Evolutionary conservation across 169 alveolate species (phyloP).

Genomic region (Eimeria tenella): DNA sequence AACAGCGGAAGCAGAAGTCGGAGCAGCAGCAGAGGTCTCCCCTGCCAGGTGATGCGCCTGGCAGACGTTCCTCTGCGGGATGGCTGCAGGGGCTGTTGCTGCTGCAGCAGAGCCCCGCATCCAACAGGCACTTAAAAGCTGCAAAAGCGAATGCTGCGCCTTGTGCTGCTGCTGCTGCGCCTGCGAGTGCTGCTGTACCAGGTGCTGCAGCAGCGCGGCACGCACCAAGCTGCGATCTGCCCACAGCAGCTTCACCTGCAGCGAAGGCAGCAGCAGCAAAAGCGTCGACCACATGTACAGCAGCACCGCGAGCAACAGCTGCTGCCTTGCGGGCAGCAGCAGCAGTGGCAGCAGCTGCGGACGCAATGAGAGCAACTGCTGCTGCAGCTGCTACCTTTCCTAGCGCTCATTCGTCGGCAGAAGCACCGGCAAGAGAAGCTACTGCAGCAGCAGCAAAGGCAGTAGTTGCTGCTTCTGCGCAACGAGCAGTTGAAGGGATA

Average conservation of each 20-base stretch:
- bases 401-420: background rate
- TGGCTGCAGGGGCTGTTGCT: constrained; percentile 36
- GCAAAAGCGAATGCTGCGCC: background rate
- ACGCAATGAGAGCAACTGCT: too few relatives aligned
- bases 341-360: too few relatives aligned
- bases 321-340: too few relatives aligned
- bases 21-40: background rate
- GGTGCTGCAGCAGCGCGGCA: background rate
- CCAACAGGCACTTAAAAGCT: constrained; percentile 7
- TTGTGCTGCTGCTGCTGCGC: background rate
- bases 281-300: too few relatives aligned
- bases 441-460: background rate
- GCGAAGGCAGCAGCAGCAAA: too few relatives aligned
- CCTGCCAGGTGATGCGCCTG: background rate
- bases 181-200: background rate
- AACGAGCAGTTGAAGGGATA: background rate
- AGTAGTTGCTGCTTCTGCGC: background rate
- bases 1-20: background rate
- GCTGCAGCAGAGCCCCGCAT: background rate
- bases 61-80: background rate
- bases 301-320: too few relatives aligned
- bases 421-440: background rate
- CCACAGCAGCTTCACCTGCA: too few relatives aligned
- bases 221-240: too few relatives aligned
- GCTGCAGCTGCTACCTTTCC: too few relatives aligned